Evolutionary conservation across 768 basidiomycete genomes (phyloP), one percentile per base, ranked within the genome.

Genomic region (Postia placenta): DNA sequence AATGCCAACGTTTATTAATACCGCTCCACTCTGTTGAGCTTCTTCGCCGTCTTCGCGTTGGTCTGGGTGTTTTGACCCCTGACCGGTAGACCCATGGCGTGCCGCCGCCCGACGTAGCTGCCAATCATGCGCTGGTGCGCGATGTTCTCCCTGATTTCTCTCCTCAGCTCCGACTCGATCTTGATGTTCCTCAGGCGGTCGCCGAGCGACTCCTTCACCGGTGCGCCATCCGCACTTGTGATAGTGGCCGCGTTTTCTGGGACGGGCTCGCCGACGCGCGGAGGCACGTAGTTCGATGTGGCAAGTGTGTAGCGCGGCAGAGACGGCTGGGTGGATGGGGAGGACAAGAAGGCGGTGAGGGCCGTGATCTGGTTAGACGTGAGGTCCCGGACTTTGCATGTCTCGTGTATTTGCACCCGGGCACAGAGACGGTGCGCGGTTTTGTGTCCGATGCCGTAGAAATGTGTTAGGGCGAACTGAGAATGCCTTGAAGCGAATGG

Each of bases 41-140:
- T 92, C 68, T 71, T 85, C 27, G 95, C 95, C 39, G 92, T 95
- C 68, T 75, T 81, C 46, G 91, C 92, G 62, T 98, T 98, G 47
- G 78, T 85, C 66, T 83, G 85, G 3, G 94, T 97, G 48, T 85
- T 85, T 69, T 98, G 95, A 49, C 95, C 95, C 66, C 95, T 79
- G 52, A 98, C 95, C 2, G 95, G 95, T 39, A 95, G 68, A 50
- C 84, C 81, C 84, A 93, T 91, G 6, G 92, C 92, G 65, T 98
- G 95, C 67, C 93, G 74, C 73, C 82, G 81, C 43, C 96, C 96
- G 44, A 91, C 81, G 67, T 95, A 94, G 57, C 87, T 92, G 42
- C 95, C 95, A 67, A 98, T 92, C 78, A 87, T 87, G 53, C 91
- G 74, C 67, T 93, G 83, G 69, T 96, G 93, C 4, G 80, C 83